Percentiles rank a stretch among this genome's conserved stretches.
These are phyloP conservation scores for Tuber calosporum DNA, from an alignment of 495 filamentous ascomycete genomes.

Conservation along the genomic window DNA sequence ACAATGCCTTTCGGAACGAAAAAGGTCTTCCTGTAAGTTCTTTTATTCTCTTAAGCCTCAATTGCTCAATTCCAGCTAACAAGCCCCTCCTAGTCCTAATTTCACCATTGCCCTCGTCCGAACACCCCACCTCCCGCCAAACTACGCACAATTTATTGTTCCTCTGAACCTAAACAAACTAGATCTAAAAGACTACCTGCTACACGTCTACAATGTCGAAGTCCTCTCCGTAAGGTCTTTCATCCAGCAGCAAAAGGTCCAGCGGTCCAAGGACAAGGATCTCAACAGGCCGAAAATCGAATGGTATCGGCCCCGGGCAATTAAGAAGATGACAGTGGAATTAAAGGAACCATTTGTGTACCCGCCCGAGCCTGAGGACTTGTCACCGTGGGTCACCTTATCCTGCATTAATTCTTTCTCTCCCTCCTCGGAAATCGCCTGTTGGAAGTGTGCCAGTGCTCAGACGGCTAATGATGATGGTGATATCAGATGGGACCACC, in stretches of 20 bases:
- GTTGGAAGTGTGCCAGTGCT: conserved; percentile 6
- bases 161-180: conserved; percentile 86
- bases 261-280: conserved; percentile 44
- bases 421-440: conserved; percentile 27
- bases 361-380: conserved; percentile 59
- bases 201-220: conserved; percentile 62
- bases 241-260: conserved; percentile 61
- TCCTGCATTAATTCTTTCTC: conserved; percentile 6
- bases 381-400: conserved; percentile 48
- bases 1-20: conserved; percentile 49
- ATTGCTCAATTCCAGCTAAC: conserved; percentile 5
- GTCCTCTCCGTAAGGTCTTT: conserved; percentile 67
- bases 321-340: conserved; percentile 89
- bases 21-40: conserved; percentile 58
- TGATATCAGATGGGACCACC: conserved; percentile 50
- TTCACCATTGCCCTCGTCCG: conserved; percentile 70
- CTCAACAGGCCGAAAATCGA: conserved; percentile 42
- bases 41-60: conserved; percentile 32
- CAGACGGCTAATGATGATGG: conserved; percentile 32
- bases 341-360: conserved; percentile 76
- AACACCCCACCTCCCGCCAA: conserved; percentile 61
- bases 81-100: conserved; percentile 54
- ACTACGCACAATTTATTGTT: conserved; percentile 74
- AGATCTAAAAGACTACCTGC: conserved; percentile 83
- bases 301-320: conserved; percentile 54